Conservation (phyloP, 139 green algal genomes). For the Gonium pectorale region DNA sequence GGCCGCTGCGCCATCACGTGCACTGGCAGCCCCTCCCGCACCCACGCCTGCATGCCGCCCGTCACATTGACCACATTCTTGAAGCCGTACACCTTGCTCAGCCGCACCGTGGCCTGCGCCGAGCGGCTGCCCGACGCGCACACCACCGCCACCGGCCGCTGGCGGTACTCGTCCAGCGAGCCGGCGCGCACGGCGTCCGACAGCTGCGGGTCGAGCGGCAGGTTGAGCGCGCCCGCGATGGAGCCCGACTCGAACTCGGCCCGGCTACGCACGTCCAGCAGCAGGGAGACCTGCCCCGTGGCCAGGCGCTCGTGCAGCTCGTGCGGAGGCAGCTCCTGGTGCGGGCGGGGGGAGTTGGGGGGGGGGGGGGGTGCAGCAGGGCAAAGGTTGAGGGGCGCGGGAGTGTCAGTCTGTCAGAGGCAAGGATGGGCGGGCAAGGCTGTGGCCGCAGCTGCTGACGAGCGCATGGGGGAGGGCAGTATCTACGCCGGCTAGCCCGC, state of each 20-base stretch:
- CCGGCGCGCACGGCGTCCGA: conserved; percentile 6
- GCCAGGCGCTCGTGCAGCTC: conserved; percentile 38
- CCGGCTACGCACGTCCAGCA: conserved; percentile 42
- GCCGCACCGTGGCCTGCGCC: conserved; percentile 46
- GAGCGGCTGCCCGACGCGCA: conserved; percentile 46
- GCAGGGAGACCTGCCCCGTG: conserved; percentile 27
- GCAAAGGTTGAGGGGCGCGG: neutral
- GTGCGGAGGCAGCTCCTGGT: conserved; percentile 27
- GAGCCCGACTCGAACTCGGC: conserved; percentile 35
- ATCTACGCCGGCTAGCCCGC: too few species aligned
- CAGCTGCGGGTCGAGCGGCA: conserved; percentile 42
- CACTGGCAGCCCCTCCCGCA: neutral
- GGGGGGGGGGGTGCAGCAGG: neutral
- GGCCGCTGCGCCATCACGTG: neutral
- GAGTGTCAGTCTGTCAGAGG: too few species aligned
- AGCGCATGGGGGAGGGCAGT: too few species aligned
- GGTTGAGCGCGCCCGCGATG: conserved; percentile 34
- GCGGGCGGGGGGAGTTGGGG: neutral
- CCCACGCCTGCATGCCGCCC: conserved; percentile 38
- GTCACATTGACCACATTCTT: conserved; percentile 39
- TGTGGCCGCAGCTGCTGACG: too few species aligned
- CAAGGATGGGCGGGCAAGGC: too few species aligned
- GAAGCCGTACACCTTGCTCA: conserved; percentile 52
- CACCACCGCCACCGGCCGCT: conserved; percentile 39
- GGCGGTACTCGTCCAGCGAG: conserved; percentile 27